Percentiles rank a stretch among this genome's conserved stretches.
Evolutionary conservation across 208 protist species (phyloP).

Genomic region (Leptomonas pyrrhocoris): DNA sequence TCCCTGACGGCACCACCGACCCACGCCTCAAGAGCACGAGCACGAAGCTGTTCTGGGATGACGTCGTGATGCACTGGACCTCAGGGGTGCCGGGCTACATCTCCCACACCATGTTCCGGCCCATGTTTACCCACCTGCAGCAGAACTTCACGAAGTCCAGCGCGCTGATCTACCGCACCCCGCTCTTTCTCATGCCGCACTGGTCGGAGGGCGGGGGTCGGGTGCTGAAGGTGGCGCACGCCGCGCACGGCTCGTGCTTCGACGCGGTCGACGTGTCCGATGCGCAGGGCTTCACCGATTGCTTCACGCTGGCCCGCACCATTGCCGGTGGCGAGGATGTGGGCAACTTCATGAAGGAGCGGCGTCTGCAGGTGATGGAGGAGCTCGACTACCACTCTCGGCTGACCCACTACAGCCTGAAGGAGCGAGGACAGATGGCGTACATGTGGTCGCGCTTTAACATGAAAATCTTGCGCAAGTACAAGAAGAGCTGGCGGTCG

Average conservation of each 20-base stretch:
- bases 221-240: conserved; percentile 88
- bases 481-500: conserved; percentile 86
- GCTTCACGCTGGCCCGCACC: conserved; percentile 83
- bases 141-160: conserved; percentile 85
- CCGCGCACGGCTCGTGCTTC: conserved; percentile 85
- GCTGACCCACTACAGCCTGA: conserved; percentile 76
- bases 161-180: conserved; percentile 81
- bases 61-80: conserved; percentile 91
- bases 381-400: conserved; percentile 86
- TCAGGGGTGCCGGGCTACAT: conserved; percentile 87
- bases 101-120: conserved; percentile 91
- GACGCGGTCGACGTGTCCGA: conserved; percentile 90
- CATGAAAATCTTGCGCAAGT: conserved; percentile 92
- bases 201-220: conserved; percentile 88
- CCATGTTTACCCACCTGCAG: conserved; percentile 92
- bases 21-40: conserved; percentile 84
- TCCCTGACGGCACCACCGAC: conserved; percentile 79
- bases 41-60: conserved; percentile 92
- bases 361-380: conserved; percentile 89
- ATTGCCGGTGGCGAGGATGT: conserved; percentile 80
- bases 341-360: conserved; percentile 71
- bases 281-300: conserved; percentile 91
- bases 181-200: conserved; percentile 88
- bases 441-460: conserved; percentile 90
- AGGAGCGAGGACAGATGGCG: conserved; percentile 85